Evolutionary conservation across 305 asterid species (phyloP), one percentile per base, ranked within the genome.

Genomic region (Fraxinus latifolia): DNA sequence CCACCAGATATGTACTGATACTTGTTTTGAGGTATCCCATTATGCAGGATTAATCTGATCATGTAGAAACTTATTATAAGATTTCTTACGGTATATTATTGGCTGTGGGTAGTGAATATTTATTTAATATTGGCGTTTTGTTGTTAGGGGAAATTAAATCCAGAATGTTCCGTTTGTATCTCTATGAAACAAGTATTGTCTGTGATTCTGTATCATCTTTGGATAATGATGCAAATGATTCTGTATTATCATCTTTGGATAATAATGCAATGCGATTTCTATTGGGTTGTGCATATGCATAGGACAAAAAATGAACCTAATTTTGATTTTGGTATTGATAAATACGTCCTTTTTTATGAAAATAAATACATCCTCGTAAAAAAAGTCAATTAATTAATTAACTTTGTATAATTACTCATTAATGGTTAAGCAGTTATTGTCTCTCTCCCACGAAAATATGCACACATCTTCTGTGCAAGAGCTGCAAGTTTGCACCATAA

Each of bases 21-120:
- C 82, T 76, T 76, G 72, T 80, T 86, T 80, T 85, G 81, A 76
- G 82, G 67, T 82, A 90, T 82, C 81, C 83, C 34, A 77, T 87
- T 85, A 67, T 78, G n/a, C 83, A 34, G 82, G 84, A 82, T 83
- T 82, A 75, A 67, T 84, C 79, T 72, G 88, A 68, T 77, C 81
- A 17, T 77, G 85, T 83, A 86, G 89, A 83, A 82, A 83, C 25
- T 1, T n/a, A 2, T 53, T 53, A 17, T n/a, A 1, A 12, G 58
- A 14, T 47, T 6, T 53, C 7, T 53, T 50, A n/a, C 8, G 62
- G 8, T 50, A 50, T 50, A 47, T 47, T 67, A 53, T 89, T 83
- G 65, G 80, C 88, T 67, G 76, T 81, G 44, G 80, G 82, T 83
- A 77, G 25, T 83, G 17, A 31, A 19, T 77, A 65, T 67, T 86